phyloP scores from a whole-genome alignment of 306 rosid genomes.

The Pterocarpus santalinus region DNA sequence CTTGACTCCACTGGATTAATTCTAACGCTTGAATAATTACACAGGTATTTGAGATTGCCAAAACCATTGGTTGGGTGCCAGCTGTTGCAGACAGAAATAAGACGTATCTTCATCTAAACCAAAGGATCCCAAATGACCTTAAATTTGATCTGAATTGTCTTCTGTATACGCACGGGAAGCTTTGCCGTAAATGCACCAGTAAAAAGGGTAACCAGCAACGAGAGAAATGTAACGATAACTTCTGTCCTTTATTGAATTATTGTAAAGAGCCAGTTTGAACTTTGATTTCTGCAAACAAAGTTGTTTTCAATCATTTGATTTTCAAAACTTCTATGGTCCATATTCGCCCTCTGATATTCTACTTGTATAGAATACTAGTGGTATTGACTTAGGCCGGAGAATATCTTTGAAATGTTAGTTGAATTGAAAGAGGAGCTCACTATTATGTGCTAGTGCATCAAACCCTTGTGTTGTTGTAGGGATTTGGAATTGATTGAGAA shows the following conservation, averaged over 20 bases:
- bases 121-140: conserved; percentile 79
- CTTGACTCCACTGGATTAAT: conserved; percentile 8
- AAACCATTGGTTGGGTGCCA: conserved; percentile 85
- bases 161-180: conserved; percentile 86
- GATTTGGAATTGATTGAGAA: conserved; percentile 1
- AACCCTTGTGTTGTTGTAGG: background rate
- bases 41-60: conserved; percentile 90
- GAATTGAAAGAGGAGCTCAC: conserved; percentile 7
- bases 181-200: conserved; percentile 73
- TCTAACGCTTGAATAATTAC: conserved; percentile 12
- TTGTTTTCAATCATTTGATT: conserved; percentile 17
- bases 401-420: conserved; percentile 21
- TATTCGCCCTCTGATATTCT: conserved; percentile 13
- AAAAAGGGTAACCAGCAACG: conserved; percentile 56
- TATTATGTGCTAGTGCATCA: conserved; percentile 29
- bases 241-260: conserved; percentile 71
- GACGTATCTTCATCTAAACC: conserved; percentile 88
- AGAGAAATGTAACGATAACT: conserved; percentile 49
- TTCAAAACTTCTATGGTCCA: background rate
- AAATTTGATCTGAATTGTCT: conserved; percentile 94
- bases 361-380: conserved; percentile 8
- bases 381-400: background rate
- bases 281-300: conserved; percentile 16
- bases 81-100: conserved; percentile 78
- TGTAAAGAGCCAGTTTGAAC: conserved; percentile 45